These are phyloP conservation scores for Sphenostylis stenocarpa DNA, from an alignment of 306 rosid genomes.

Conservation along the genomic window DNA sequence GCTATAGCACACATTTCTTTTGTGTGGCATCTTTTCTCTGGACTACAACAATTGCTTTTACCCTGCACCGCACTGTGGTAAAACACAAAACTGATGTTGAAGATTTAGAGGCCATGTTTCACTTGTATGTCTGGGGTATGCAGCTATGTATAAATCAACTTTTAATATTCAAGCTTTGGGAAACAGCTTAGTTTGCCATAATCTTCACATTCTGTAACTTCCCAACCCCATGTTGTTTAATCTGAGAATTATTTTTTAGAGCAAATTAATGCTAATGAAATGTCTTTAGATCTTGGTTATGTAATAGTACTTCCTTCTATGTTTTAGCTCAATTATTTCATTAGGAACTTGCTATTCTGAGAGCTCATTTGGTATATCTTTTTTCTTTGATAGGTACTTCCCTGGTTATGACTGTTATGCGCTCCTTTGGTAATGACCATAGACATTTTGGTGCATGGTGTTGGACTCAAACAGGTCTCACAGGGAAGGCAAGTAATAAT, in stretches of 20 bases:
- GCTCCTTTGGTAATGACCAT: constrained; percentile 89
- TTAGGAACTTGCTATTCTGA: constrained; percentile 11
- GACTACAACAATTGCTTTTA: constrained; percentile 97
- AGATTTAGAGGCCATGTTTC: constrained; percentile 95
- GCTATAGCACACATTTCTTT: constrained; percentile 91
- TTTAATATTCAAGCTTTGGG: constrained; percentile 2
- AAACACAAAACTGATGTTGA: constrained; percentile 95
- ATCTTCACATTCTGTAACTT: constrained; percentile 20
- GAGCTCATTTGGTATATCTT: constrained; percentile 27
- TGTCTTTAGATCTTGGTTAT: background rate
- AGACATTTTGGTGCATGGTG: constrained; percentile 82
- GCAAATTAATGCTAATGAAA: constrained; percentile 7
- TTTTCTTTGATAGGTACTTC: constrained; percentile 65
- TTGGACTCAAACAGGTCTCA: constrained; percentile 74
- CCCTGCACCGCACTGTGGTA: constrained; percentile 96
- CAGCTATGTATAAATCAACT: constrained; percentile 25
- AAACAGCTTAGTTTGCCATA: constrained; percentile 21
- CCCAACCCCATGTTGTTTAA: constrained; percentile 11
- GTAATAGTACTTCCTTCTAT: constrained; percentile 6
- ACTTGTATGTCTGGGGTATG: constrained; percentile 99
- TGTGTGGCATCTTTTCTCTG: constrained; percentile 98
- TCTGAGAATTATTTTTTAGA: constrained; percentile 21
- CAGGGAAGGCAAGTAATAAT: constrained; percentile 78
- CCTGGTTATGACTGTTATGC: constrained; percentile 79
- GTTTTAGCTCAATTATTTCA: background rate